Percentiles rank a stretch among this genome's conserved stretches.
phyloP scores from a whole-genome alignment of 23 red algal species.

The Chondrus crispus region DNA sequence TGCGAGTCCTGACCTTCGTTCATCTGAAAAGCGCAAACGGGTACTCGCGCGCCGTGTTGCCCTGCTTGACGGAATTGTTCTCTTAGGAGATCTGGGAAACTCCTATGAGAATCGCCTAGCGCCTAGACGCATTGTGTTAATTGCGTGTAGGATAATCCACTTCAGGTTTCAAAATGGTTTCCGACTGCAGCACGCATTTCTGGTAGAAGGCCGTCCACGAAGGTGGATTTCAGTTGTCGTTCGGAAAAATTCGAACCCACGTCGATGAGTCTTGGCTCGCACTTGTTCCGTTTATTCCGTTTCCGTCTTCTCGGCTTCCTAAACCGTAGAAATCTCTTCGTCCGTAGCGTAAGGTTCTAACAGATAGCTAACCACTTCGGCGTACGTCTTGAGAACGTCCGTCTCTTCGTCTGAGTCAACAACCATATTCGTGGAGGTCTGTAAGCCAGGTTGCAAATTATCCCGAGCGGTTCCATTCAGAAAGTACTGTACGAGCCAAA shows the following conservation, averaged over 20 bases:
- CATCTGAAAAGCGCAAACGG: too few relatives aligned
- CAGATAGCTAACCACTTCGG: neutral
- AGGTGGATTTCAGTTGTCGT: neutral
- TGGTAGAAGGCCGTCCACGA: constrained; percentile 21
- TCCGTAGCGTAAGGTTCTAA: neutral
- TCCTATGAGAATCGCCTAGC: neutral
- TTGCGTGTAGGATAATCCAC: neutral
- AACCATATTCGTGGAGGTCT: neutral
- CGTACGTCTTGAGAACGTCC: neutral
- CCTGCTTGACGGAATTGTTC: too few relatives aligned
- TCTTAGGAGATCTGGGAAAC: too few relatives aligned
- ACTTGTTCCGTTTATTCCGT: neutral
- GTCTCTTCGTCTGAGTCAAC: neutral
- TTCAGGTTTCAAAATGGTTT: neutral
- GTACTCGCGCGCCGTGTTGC: too few relatives aligned
- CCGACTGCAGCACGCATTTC: neutral
- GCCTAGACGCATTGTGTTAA: neutral
- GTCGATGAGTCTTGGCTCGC: constrained; percentile 5
- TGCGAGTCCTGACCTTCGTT: too few relatives aligned
- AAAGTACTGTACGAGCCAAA: neutral
- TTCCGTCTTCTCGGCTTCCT: neutral
- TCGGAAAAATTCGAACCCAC: neutral
- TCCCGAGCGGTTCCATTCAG: neutral
- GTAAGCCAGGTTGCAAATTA: neutral
- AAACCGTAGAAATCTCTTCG: neutral